Evolutionary conservation across 345 rosid species (phyloP).

Genomic region (Schrenkiella parvula): DNA sequence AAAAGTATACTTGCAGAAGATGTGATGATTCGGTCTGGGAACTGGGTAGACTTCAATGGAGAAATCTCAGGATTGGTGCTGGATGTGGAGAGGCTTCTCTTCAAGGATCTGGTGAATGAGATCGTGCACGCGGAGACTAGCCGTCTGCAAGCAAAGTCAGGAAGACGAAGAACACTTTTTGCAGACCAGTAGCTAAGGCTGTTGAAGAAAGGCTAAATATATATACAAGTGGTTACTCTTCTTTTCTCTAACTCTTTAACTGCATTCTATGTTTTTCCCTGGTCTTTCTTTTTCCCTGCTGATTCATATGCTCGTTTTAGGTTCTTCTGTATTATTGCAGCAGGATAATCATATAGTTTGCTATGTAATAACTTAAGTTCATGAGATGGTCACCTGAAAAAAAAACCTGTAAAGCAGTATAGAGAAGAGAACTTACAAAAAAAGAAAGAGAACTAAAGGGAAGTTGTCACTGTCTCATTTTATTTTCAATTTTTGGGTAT

Average conservation of each 20-base stretch:
- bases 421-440: background rate
- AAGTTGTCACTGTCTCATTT: no score
- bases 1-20: slow-evolving; percentile 60
- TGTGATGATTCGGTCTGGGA: slow-evolving; percentile 53
- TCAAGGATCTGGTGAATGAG: slow-evolving; percentile 78
- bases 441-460: background rate
- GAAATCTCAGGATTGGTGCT: slow-evolving; percentile 57
- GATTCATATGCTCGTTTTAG: slow-evolving; percentile 4
- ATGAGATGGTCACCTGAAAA: slow-evolving; percentile 1
- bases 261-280: background rate
- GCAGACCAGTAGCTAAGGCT: slow-evolving; percentile 37
- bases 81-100: slow-evolving; percentile 66
- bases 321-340: no score
- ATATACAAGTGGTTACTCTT: no score
- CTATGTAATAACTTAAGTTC: slow-evolving; percentile 21
- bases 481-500: background rate
- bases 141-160: slow-evolving; percentile 35
- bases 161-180: slow-evolving; percentile 54
- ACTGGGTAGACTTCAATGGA: slow-evolving; percentile 54
- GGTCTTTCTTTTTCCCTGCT: slow-evolving; percentile 2
- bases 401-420: background rate
- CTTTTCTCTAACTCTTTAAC: no score
- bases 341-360: slow-evolving; percentile 16
- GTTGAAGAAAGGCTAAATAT: slow-evolving; percentile 4
- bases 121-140: slow-evolving; percentile 46